Conservation (phyloP, 495 filamentous ascomycete genomes). For the Tuber melanosporum region DNA sequence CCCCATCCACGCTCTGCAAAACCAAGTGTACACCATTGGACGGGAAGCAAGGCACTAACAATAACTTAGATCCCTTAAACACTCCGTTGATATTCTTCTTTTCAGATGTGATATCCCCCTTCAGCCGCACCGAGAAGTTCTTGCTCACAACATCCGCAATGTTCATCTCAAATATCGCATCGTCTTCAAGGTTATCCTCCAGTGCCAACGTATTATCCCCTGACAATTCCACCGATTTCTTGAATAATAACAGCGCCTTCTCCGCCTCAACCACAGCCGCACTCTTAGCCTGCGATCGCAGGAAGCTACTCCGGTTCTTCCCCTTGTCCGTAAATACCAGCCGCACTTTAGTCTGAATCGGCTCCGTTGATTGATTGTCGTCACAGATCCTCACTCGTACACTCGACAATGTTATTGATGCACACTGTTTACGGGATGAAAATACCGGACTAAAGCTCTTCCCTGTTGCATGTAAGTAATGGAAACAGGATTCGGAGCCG, state of each 20-base stretch:
- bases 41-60: conserved; percentile 25
- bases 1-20: conserved; percentile 30
- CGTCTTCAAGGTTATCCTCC: conserved; percentile 23
- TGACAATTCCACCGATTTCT: conserved; percentile 29
- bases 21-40: conserved; percentile 31
- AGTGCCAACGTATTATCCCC: conserved; percentile 22
- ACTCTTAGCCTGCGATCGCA: conserved; percentile 7
- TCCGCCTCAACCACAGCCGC: conserved; percentile 28
- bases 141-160: conserved; percentile 27
- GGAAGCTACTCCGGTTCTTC: not conserved
- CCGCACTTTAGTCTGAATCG: conserved; percentile 24
- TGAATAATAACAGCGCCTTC: conserved; percentile 30
- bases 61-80: conserved; percentile 28
- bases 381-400: conserved; percentile 38
- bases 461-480: not conserved
- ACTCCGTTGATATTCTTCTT: conserved; percentile 16
- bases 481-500: not conserved
- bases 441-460: conserved; percentile 25
- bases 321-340: conserved; percentile 33
- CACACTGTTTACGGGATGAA: conserved; percentile 19
- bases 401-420: conserved; percentile 23
- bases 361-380: conserved; percentile 20
- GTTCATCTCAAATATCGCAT: conserved; percentile 32
- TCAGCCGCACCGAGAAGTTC: conserved; percentile 19
- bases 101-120: conserved; percentile 16